Evolutionary conservation across 176 grass and related monocot genomes (phyloP), one percentile per base, ranked within the genome.

Genomic region (Calamus simplicifolius): DNA sequence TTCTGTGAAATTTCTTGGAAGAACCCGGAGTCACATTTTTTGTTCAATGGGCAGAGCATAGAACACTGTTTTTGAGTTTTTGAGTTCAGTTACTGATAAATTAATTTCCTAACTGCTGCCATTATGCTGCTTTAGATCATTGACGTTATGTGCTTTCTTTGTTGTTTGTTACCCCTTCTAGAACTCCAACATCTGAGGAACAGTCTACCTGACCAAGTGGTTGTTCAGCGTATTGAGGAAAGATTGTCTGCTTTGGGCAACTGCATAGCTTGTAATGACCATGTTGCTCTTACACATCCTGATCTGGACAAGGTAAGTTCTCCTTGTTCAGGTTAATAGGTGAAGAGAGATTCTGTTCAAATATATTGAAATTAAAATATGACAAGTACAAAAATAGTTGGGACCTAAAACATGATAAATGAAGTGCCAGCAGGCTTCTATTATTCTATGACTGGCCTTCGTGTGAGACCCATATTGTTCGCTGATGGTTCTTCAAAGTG

Each of bases 211-310:
- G 93, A 98, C 67, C 60, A 88, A 72, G 88, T 98, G n/a, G 81
- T 92, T 43, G 88, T 98, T 52, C 93, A 92, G 52, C 79, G 93
- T 48, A 82, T 98, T n/a, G 81, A 98, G 26, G 93, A 98, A 48
- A 85, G 73, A 62, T 35, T 98, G 1, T 98, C 93, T 64, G 93
- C 88, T 19, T 77, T 98, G 25, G 93, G 93, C 26, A 98, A 98
- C 52, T 98, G 93, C 31, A 54, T 98, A 30, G 59, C 88, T 69
- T 98, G 87, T 54, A 98, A 98, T 52, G 93, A 98, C 63, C 93
- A 98, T 88, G 93, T 98, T 57, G 93, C 88, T n/a, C 84, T 98
- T 52, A 98, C 93, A 64, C 93, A 98, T 60, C 93, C 93, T 71
- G 93, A 98, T 64, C 85, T 98, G 18, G 84, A 98, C 61, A 90